phyloP scores from a whole-genome alignment of 352 stramenopile species.

The Phytophthora pisi region DNA sequence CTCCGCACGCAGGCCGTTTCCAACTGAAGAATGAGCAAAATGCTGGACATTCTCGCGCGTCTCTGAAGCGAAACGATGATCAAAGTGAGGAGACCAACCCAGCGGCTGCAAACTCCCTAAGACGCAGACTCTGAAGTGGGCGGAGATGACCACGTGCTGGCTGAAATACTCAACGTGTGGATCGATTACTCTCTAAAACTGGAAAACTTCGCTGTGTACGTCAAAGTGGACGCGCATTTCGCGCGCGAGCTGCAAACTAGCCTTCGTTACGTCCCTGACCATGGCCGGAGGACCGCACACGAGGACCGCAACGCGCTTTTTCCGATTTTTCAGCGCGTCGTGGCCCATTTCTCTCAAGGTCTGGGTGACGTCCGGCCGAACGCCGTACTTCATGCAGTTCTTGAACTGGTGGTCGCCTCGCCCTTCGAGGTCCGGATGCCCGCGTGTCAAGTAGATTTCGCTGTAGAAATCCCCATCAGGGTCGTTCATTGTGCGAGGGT shows the following conservation, averaged over 20 bases:
- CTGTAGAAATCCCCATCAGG: slow-evolving; percentile 18
- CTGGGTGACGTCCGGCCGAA: slow-evolving; percentile 20
- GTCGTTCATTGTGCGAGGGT: slow-evolving; percentile 6
- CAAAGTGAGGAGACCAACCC: neutral
- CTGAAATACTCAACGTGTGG: neutral
- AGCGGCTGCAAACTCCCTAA: too few relatives aligned
- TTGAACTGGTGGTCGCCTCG: slow-evolving; percentile 20
- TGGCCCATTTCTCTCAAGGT: slow-evolving; percentile 25
- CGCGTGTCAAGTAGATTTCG: slow-evolving; percentile 34
- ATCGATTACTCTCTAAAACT: slow-evolving; percentile 10
- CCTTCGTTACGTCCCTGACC: slow-evolving; percentile 21
- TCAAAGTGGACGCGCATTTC: slow-evolving; percentile 33
- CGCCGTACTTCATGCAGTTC: slow-evolving; percentile 24
- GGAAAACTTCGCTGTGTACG: slow-evolving; percentile 29
- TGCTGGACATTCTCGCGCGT: neutral
- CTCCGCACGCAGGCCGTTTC: neutral
- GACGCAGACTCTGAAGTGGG: neutral
- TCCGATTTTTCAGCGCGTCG: slow-evolving; percentile 17
- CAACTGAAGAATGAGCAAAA: neutral
- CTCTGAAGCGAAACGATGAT: slow-evolving; percentile 2
- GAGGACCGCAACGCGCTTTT: slow-evolving; percentile 31
- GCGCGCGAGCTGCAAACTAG: slow-evolving; percentile 10
- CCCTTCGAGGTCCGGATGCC: slow-evolving; percentile 36
- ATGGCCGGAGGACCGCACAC: slow-evolving; percentile 36
- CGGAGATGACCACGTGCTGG: neutral